Conservation (phyloP, 495 filamentous ascomycete genomes). For the Umbilicaria muhlenbergii region DNA sequence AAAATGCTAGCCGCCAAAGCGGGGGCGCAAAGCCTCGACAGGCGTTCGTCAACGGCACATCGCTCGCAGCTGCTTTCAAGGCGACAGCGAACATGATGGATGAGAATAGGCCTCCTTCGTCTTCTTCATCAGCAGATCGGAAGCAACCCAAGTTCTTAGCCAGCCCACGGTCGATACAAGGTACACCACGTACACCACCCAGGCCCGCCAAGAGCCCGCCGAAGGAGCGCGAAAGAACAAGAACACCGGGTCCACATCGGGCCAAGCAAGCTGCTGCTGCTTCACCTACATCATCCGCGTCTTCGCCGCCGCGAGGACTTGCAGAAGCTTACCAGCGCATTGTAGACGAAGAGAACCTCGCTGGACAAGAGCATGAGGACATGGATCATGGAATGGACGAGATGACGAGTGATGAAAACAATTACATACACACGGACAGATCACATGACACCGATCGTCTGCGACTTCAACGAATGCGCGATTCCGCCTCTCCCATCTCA, state of each 20-base stretch:
- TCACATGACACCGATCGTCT: constrained; percentile 3
- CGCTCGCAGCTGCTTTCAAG: constrained; percentile 7
- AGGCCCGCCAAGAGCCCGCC: neutral
- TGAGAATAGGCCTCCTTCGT: constrained; percentile 2
- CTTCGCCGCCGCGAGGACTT: constrained; percentile 28
- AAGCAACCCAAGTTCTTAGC: neutral
- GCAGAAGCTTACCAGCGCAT: constrained; percentile 30
- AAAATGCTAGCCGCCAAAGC: constrained; percentile 1
- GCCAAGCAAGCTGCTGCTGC: constrained; percentile 13
- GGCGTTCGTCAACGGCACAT: constrained; percentile 1
- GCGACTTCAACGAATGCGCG: constrained; percentile 4
- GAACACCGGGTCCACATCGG: constrained; percentile 10
- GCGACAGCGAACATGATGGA: constrained; percentile 5
- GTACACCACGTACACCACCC: neutral
- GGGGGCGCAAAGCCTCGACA: constrained; percentile 8
- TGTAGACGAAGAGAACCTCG: constrained; percentile 26
- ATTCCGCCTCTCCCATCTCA: constrained; percentile 8
- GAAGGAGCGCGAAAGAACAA: neutral
- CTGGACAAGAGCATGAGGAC: constrained; percentile 18
- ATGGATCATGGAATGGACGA: constrained; percentile 17
- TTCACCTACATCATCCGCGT: constrained; percentile 12
- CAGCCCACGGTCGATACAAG: constrained; percentile 4
- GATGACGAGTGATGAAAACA: constrained; percentile 3
- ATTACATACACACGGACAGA: constrained; percentile 1
- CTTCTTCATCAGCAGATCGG: constrained; percentile 3